Conservation (phyloP, 208 protist genomes). For the Tritrichomonas musculus region DNA sequence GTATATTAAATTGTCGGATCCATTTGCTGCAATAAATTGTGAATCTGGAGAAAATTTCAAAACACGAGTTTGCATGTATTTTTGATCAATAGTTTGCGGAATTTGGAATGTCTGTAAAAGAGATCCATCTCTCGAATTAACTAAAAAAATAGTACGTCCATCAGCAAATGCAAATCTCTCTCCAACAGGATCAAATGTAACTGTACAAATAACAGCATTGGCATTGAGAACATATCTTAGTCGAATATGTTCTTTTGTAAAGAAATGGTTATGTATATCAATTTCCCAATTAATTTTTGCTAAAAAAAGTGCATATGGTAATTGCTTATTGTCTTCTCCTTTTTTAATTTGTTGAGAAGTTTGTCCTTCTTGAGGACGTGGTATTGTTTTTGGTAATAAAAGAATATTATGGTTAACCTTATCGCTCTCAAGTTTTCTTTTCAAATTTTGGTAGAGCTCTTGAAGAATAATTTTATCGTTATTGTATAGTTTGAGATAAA, state of each 20-base stretch:
- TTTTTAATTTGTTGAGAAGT: too few relatives aligned
- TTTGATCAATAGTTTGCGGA: background rate
- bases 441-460: too few relatives aligned
- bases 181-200: background rate
- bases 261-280: background rate
- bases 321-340: too few relatives aligned
- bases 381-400: too few relatives aligned
- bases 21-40: background rate
- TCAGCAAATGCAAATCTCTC: background rate
- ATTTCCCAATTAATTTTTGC: background rate
- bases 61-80: background rate
- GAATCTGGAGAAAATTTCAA: background rate
- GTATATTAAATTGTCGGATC: background rate
- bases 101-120: background rate
- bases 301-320: too few relatives aligned
- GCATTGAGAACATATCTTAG: background rate
- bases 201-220: background rate
- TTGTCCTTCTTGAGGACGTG: too few relatives aligned
- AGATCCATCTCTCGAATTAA: background rate
- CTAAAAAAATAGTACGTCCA: background rate
- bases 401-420: too few relatives aligned
- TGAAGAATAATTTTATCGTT: too few relatives aligned
- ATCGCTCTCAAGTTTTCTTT: too few relatives aligned
- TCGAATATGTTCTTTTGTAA: background rate
- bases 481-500: too few relatives aligned